Percentiles rank a stretch among this genome's conserved stretches.
phyloP scores from a whole-genome alignment of 768 basidiomycete genomes.

The Psilocybe subaeruginosa region DNA sequence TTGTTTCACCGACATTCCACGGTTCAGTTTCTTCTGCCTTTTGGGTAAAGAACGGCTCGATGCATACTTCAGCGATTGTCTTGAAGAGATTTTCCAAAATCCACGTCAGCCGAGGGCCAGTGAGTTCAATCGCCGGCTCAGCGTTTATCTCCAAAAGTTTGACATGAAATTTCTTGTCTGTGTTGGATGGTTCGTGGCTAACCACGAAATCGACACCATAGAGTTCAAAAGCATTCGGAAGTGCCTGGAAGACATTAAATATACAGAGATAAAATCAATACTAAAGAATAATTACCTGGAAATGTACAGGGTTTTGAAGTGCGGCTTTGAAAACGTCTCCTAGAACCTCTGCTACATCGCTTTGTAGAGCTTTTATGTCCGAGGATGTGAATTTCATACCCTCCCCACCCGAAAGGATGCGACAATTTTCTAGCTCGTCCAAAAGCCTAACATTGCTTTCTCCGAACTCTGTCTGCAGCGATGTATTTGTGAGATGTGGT shows the following conservation, averaged over 20 bases:
- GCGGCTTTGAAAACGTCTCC: constrained; percentile 88
- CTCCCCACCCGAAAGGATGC: constrained; percentile 42
- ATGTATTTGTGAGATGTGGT: constrained; percentile 92
- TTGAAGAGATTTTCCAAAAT: constrained; percentile 82
- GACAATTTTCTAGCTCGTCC: constrained; percentile 75
- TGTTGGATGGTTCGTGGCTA: constrained; percentile 37
- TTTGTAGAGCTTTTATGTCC: constrained; percentile 46
- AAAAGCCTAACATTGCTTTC: constrained; percentile 78
- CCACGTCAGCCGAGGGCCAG: constrained; percentile 81
- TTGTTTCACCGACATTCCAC: constrained; percentile 58
- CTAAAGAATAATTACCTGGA: constrained; percentile 58
- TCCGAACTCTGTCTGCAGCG: constrained; percentile 69
- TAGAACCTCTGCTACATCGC: constrained; percentile 63
- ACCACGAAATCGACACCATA: constrained; percentile 95
- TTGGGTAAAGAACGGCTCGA: constrained; percentile 64
- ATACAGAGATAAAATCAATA: too few species aligned
- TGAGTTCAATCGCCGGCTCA: constrained; percentile 94
- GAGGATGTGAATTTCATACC: constrained; percentile 27
- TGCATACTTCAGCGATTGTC: constrained; percentile 66
- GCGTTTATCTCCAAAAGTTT: constrained; percentile 91
- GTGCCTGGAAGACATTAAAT: constrained; percentile 38
- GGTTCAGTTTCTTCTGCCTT: constrained; percentile 7
- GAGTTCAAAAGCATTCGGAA: constrained; percentile 93
- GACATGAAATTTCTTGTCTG: constrained; percentile 48
- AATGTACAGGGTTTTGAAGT: constrained; percentile 78